phyloP scores from a whole-genome alignment of 2,329 filamentous ascomycete genomes.

The Nothophaeocryptopus gaeumannii region DNA sequence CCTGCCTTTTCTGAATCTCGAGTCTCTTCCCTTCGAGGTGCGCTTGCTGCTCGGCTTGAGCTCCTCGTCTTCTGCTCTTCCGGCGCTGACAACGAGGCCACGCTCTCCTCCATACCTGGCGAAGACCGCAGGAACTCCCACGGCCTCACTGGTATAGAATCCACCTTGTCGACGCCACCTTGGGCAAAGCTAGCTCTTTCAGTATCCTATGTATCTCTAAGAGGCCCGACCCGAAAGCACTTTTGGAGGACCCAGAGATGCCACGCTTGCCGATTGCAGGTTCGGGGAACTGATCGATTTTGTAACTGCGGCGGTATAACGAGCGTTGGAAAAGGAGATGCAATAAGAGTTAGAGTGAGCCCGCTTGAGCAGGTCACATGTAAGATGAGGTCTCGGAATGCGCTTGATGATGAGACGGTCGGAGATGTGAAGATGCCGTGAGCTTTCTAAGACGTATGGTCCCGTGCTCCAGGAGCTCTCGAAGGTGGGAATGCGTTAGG shows the following conservation, averaged over 20 bases:
- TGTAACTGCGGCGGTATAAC: background rate
- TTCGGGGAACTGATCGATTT: no score
- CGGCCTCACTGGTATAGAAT: slow-evolving; percentile 34
- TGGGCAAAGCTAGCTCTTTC: slow-evolving; percentile 7
- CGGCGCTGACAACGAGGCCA: slow-evolving; percentile 20
- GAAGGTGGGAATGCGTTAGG: background rate
- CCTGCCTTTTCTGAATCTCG: slow-evolving; percentile 42
- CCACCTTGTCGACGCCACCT: slow-evolving; percentile 28
- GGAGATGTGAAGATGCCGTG: no score
- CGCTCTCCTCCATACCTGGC: slow-evolving; percentile 24
- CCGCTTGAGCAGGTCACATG: slow-evolving; percentile 17
- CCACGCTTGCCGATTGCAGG: no score
- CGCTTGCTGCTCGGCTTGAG: slow-evolving; percentile 28
- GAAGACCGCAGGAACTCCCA: slow-evolving; percentile 31
- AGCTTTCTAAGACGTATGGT: slow-evolving; percentile 14
- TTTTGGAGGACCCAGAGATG: no score
- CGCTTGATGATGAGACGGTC: background rate
- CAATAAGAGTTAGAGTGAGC: slow-evolving; percentile 6
- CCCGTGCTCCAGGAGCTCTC: slow-evolving; percentile 10
- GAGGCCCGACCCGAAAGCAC: no score
- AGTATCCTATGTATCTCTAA: background rate
- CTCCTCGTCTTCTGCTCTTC: slow-evolving; percentile 20
- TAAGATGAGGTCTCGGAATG: slow-evolving; percentile 20
- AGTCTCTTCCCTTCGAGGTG: slow-evolving; percentile 31
- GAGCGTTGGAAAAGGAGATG: slow-evolving; percentile 4